Conservation (phyloP, 371 early-diverging fungal genomes). For the Nosema granulosis region DNA sequence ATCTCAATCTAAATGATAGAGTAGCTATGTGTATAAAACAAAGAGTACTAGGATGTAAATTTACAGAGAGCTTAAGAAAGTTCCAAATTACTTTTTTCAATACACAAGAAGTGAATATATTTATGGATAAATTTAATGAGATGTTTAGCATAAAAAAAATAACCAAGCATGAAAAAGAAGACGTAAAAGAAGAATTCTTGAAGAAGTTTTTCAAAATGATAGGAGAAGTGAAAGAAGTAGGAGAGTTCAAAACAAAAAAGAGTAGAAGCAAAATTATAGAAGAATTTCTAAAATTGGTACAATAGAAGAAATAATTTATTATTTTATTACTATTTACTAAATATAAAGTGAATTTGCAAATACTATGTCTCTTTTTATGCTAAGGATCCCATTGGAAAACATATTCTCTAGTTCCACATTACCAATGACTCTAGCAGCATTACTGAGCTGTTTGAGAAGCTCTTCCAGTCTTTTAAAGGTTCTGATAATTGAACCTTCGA, state of each 20-base stretch:
- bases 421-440: conserved; percentile 90
- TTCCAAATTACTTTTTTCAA: conserved; percentile 33
- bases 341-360: conserved; percentile 92
- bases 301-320: not conserved
- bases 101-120: conserved; percentile 18
- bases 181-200: not conserved
- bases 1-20: not conserved
- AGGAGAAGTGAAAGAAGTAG: not conserved
- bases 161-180: not conserved
- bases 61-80: not conserved
- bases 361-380: conserved; percentile 95
- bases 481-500: conserved; percentile 93
- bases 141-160: no score
- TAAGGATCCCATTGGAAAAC: conserved; percentile 84
- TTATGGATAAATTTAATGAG: conserved; percentile 12
- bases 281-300: not conserved
- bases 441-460: conserved; percentile 82
- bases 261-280: conserved; percentile 6
- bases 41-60: conserved; percentile 16
- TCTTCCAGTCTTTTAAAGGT: conserved; percentile 89
- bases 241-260: not conserved
- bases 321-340: conserved; percentile 64
- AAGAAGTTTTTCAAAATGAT: not conserved
- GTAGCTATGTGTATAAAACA: conserved; percentile 13
- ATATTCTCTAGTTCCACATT: conserved; percentile 88